Percentiles rank a stretch among this genome's conserved stretches.
phyloP scores from a whole-genome alignment of 805 yeast species.

The Starmerella lactis-condensi region DNA sequence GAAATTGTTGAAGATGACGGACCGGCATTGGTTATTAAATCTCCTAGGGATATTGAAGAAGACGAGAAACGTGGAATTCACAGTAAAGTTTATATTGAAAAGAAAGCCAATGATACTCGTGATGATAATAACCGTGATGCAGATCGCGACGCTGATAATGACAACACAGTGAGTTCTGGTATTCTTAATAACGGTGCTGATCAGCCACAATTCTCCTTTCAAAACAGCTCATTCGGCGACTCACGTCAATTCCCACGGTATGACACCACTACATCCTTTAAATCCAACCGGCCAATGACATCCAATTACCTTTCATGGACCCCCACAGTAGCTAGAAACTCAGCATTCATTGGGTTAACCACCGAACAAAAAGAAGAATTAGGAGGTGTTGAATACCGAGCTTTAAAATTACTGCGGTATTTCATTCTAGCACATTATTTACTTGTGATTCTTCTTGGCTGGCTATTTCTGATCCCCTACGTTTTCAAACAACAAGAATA shows the following conservation, averaged over 20 bases:
- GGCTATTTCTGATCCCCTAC: constrained; percentile 34
- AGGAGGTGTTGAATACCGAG: constrained; percentile 94
- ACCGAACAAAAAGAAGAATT: constrained; percentile 78
- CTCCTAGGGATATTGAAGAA: constrained; percentile 53
- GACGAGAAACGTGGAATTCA: constrained; percentile 18
- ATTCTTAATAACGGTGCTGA: too few species aligned
- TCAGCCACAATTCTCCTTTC: too few species aligned
- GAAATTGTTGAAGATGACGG: constrained; percentile 37
- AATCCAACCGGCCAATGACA: constrained; percentile 17
- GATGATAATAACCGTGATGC: too few species aligned
- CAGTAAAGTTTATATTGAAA: constrained; percentile 8
- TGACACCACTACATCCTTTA: constrained; percentile 8
- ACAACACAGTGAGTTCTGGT: too few species aligned
- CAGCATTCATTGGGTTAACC: constrained; percentile 67
- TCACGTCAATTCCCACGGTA: too few species aligned
- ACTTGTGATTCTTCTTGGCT: constrained; percentile 53
- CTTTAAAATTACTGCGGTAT: constrained; percentile 51
- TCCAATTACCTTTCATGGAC: constrained; percentile 60
- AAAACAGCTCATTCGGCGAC: too few species aligned
- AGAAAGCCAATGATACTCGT: not conserved
- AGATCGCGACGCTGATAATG: too few species aligned
- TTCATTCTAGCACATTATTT: constrained; percentile 44
- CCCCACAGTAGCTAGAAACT: constrained; percentile 84
- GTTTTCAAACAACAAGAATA: constrained; percentile 17
- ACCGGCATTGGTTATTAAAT: constrained; percentile 56